These are phyloP conservation scores for Nemania sp. DNA, from an alignment of 2,329 filamentous ascomycete species.

Conservation along the genomic window DNA sequence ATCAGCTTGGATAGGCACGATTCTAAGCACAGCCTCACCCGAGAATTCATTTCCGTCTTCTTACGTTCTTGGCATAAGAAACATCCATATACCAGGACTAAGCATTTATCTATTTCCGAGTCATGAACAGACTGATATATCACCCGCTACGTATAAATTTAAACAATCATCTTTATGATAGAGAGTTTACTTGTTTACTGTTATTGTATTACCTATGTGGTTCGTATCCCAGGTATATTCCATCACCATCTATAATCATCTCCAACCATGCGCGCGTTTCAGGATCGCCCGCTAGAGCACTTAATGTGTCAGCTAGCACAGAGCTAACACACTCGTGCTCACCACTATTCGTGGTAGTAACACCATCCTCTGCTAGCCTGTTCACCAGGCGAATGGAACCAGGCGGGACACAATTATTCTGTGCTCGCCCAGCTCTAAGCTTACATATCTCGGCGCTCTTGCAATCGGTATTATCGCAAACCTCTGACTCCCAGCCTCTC, in stretches of 20 bases:
- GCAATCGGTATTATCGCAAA: slow-evolving; percentile 53
- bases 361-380: slow-evolving; percentile 47
- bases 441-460: slow-evolving; percentile 61
- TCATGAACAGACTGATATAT: not conserved
- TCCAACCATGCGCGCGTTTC: slow-evolving; percentile 37
- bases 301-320: slow-evolving; percentile 42
- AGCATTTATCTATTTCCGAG: not conserved
- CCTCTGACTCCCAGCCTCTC: slow-evolving; percentile 58
- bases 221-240: not conserved
- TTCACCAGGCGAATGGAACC: slow-evolving; percentile 46
- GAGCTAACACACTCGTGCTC: slow-evolving; percentile 43
- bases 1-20: not conserved
- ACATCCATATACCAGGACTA: not conserved
- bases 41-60: not conserved
- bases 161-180: not conserved
- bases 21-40: slow-evolving; percentile 22
- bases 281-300: slow-evolving; percentile 27
- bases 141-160: not conserved
- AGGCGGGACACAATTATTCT: slow-evolving; percentile 63
- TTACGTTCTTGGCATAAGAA: not conserved
- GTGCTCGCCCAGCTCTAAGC: slow-evolving; percentile 63
- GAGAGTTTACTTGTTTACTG: not conserved
- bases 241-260: slow-evolving; percentile 23
- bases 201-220: not conserved
- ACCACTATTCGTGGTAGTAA: slow-evolving; percentile 14